A percentile compares a stretch with the other conserved stretches of the same genome.
These are phyloP conservation scores for Spencermartinsiella ligniputridi DNA, from an alignment of 1,139 yeast species.

Conservation along the genomic window DNA sequence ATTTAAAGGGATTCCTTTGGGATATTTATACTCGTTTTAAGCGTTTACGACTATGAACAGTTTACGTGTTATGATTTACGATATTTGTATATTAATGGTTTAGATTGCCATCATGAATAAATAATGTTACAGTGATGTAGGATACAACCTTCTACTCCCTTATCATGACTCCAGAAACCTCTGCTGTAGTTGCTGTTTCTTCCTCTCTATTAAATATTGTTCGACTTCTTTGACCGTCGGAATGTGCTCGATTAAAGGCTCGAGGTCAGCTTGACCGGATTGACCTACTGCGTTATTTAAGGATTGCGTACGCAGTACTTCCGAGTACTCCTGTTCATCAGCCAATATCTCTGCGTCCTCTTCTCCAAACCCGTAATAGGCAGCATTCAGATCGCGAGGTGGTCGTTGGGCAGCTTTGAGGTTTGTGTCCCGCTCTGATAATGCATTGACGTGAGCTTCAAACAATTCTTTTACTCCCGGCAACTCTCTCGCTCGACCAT, in stretches of 20 bases:
- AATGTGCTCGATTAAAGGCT: slow-evolving; percentile 15
- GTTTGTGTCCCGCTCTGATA: slow-evolving; percentile 15
- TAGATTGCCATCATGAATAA: too few relatives aligned
- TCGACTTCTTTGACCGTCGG: slow-evolving; percentile 45
- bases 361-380: slow-evolving; percentile 48
- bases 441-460: slow-evolving; percentile 28
- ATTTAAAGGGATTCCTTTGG: slow-evolving; percentile 13
- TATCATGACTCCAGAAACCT: slow-evolving; percentile 19
- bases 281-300: slow-evolving; percentile 2
- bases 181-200: slow-evolving; percentile 42
- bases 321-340: slow-evolving; percentile 29
- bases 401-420: slow-evolving; percentile 21
- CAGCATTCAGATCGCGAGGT: slow-evolving; percentile 30
- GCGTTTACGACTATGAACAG: neutral
- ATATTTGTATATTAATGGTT: neutral
- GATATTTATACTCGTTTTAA: slow-evolving; percentile 1
- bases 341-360: slow-evolving; percentile 29
- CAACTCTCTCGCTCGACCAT: slow-evolving; percentile 77
- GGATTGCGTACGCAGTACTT: slow-evolving; percentile 5
- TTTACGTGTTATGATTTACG: neutral
- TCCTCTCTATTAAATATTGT: slow-evolving; percentile 43
- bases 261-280: slow-evolving; percentile 15
- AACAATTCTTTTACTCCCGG: slow-evolving; percentile 65
- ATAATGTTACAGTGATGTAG: too few relatives aligned
- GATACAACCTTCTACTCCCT: too few relatives aligned